Evolutionary conservation across 2,329 filamentous ascomycete species (phyloP).

Genomic region (Colletotrichum melonis): DNA sequence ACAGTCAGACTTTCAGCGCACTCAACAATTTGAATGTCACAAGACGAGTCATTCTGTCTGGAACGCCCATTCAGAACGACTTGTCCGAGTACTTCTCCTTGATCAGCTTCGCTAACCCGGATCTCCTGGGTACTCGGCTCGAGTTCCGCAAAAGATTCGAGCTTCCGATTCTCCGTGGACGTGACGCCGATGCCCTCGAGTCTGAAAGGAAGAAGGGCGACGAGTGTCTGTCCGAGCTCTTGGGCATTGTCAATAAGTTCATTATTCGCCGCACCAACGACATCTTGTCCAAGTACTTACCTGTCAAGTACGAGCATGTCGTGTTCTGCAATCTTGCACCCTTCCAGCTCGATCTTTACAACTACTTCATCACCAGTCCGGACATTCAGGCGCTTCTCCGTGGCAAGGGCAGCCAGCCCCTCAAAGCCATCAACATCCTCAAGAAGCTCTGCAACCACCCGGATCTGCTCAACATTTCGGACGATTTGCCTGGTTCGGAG

Average conservation of each 20-base stretch:
- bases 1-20: constrained; percentile 94
- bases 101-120: constrained; percentile 96
- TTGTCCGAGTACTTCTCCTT: constrained; percentile 97
- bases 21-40: constrained; percentile 91
- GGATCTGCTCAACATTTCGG: constrained; percentile 84
- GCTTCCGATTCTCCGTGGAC: constrained; percentile 88
- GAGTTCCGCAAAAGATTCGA: constrained; percentile 97
- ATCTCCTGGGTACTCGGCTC: constrained; percentile 85
- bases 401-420: constrained; percentile 93
- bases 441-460: constrained; percentile 99
- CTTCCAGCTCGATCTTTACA: constrained; percentile 94
- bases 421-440: constrained; percentile 95
- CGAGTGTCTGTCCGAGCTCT: constrained; percentile 82
- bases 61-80: constrained; percentile 98
- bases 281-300: constrained; percentile 95
- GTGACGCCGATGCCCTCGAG: constrained; percentile 90
- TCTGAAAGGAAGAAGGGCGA: constrained; percentile 85
- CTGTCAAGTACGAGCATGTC: constrained; percentile 98
- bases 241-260: constrained; percentile 93
- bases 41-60: constrained; percentile 92
- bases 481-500: constrained; percentile 90
- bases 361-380: constrained; percentile 95
- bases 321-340: constrained; percentile 96
- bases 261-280: constrained; percentile 98
- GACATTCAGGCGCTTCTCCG: constrained; percentile 92